Evolutionary conservation across 805 yeast species (phyloP), one percentile per base, ranked within the genome.

Genomic region (Cyberlindnera mississippiensis): DNA sequence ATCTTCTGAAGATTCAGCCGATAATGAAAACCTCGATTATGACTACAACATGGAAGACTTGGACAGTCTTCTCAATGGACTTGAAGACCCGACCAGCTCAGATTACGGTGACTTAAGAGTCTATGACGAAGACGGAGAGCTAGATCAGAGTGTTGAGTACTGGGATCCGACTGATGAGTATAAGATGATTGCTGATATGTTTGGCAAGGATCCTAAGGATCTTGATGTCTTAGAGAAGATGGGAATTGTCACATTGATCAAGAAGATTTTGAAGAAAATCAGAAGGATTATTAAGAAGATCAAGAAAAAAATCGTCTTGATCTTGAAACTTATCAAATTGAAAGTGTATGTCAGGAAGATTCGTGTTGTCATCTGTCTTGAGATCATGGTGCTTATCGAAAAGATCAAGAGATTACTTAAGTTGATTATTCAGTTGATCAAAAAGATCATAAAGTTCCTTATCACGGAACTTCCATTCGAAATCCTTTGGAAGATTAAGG

Each of bases 271-370:
- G n/a, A 50, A 38, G 19, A 53, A 44, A 24, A 42, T 48, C 37
- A 45, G 40, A n/a, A 38, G 20, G 10, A 41, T 22, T 9, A 35
- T 52, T 13, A 37, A 37, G 24, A 39, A 38, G 28, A 33, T 36
- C 13, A 50, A 53, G 35, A 42, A 35, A 41, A 49, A 50, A 28
- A n/a, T 45, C 13, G 32, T 36, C 12, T 27, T 37, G 9, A 34
- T 55, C 3, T 35, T 54, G 33, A 52, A 53, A 31, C 27, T 55
- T 9, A 45, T 52, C 19, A 50, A 52, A 34, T 44, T 52, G 44
- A 52, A 51, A 29, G 52, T 49, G 20, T 27, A 42, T 12, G 20
- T 53, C 13, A 48, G 42, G 32, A 27, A 44, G 18, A 42, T 37
- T 11, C 46, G 43, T 29, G 41, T 50, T 6, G 36, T 45, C 14